phyloP scores from a whole-genome alignment of 163 green algal genomes.

The Chlorella variabilis region DNA sequence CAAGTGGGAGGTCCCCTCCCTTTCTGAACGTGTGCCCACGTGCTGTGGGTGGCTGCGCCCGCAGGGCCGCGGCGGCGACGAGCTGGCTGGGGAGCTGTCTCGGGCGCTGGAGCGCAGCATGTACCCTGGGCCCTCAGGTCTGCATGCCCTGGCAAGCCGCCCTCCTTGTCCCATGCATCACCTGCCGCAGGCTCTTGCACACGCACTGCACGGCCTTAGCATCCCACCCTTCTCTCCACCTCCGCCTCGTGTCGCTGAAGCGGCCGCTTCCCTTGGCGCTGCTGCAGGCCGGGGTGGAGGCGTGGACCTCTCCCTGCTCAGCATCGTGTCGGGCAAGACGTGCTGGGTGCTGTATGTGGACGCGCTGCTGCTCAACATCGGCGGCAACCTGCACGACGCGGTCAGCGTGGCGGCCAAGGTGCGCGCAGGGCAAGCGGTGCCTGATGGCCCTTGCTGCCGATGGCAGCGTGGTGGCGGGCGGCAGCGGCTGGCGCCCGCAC shows the following conservation, averaged over 20 bases:
- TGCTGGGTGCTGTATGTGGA: slow-evolving; percentile 89
- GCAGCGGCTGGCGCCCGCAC: too few species aligned
- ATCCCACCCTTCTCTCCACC: neutral
- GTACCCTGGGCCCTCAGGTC: slow-evolving; percentile 27
- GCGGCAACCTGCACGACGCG: slow-evolving; percentile 84
- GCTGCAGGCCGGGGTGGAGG: slow-evolving; percentile 29
- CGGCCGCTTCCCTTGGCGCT: neutral
- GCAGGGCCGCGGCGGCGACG: slow-evolving; percentile 75
- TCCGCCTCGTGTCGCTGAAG: neutral
- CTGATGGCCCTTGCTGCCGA: too few species aligned
- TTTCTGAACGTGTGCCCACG: neutral
- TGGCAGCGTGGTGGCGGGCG: too few species aligned
- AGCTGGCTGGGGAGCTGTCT: slow-evolving; percentile 66
- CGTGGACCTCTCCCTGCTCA: slow-evolving; percentile 73
- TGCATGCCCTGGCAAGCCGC: too few species aligned
- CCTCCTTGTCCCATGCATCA: too few species aligned
- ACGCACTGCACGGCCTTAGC: neutral
- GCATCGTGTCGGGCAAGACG: slow-evolving; percentile 77
- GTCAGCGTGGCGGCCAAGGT: slow-evolving; percentile 71
- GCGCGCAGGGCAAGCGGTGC: too few species aligned
- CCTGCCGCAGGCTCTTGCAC: too few species aligned
- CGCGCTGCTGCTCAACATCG: slow-evolving; percentile 81
- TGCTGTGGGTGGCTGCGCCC: neutral
- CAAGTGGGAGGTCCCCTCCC: too few species aligned
- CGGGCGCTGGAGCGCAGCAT: slow-evolving; percentile 66